Conservation (phyloP, 495 filamentous ascomycete genomes). For the Amorphotheca resinae region DNA sequence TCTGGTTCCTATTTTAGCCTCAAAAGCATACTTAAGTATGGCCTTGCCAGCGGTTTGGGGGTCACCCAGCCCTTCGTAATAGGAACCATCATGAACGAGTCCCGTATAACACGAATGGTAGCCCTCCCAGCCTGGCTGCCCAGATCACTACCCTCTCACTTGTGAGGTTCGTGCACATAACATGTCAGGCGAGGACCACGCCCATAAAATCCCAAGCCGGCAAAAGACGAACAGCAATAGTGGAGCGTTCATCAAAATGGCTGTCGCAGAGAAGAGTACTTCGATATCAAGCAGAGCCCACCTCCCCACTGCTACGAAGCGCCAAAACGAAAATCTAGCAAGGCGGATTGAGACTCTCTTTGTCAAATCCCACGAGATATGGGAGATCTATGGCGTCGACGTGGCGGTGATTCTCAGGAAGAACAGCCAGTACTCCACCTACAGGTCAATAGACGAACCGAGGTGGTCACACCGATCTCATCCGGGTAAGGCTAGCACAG, state of each 20-base stretch:
- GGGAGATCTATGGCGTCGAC: conserved; percentile 2
- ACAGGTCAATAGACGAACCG: not conserved
- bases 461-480: not conserved
- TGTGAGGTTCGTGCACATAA: not conserved
- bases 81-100: not conserved
- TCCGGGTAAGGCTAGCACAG: not conserved
- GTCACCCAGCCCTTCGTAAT: not conserved
- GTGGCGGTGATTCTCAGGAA: conserved; percentile 2
- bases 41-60: not conserved
- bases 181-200: not conserved
- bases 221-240: not conserved
- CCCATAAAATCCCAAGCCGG: not conserved
- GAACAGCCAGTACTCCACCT: not conserved
- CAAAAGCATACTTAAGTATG: not conserved
- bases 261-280: not conserved
- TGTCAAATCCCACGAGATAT: conserved; percentile 1
- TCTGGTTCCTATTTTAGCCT: not conserved
- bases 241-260: not conserved
- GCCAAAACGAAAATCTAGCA: not conserved
- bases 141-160: not conserved
- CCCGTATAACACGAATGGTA: not conserved
- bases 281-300: not conserved
- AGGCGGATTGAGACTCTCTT: conserved; percentile 2
- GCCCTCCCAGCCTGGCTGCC: not conserved
- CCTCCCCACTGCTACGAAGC: not conserved